Evolutionary conservation across 2,329 filamentous ascomycete species (phyloP).

Genomic region (Rhynchosporium secalis): DNA sequence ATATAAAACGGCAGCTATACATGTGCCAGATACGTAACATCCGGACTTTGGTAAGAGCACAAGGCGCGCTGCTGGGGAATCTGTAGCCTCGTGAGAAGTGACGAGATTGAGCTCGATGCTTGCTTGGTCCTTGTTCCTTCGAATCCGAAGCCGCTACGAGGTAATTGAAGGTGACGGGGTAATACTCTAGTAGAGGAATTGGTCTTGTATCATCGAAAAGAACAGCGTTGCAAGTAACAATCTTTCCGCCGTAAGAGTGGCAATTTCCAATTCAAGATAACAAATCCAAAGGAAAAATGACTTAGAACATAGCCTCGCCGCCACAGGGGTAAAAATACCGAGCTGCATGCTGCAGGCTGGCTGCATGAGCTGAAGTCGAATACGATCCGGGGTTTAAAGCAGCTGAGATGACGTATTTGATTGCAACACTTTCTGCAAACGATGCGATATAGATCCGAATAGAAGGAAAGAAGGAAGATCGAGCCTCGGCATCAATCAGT

Average conservation of each 20-base stretch:
- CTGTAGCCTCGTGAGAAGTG: constrained; percentile 5
- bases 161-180: not conserved
- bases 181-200: not conserved
- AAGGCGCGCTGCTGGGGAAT: constrained; percentile 1
- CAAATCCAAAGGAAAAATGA: not conserved
- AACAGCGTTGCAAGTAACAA: constrained; percentile 3
- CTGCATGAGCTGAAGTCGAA: constrained; percentile 10
- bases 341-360: not conserved
- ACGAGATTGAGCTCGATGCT: not conserved
- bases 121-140: not conserved
- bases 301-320: constrained; percentile 1
- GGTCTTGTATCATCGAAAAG: not conserved
- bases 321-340: constrained; percentile 1
- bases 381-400: constrained; percentile 1
- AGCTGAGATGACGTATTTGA: constrained; percentile 7
- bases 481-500: not conserved
- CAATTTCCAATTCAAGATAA: not conserved
- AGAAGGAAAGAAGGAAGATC: not conserved
- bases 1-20: constrained; percentile 19
- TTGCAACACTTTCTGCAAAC: constrained; percentile 1
- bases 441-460: not conserved
- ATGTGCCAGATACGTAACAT: constrained; percentile 19
- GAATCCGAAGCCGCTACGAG: not conserved
- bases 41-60: constrained; percentile 8
- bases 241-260: not conserved